These are phyloP conservation scores for Aspergillus egyptiacus DNA, from an alignment of 495 filamentous ascomycete genomes.

Conservation along the genomic window DNA sequence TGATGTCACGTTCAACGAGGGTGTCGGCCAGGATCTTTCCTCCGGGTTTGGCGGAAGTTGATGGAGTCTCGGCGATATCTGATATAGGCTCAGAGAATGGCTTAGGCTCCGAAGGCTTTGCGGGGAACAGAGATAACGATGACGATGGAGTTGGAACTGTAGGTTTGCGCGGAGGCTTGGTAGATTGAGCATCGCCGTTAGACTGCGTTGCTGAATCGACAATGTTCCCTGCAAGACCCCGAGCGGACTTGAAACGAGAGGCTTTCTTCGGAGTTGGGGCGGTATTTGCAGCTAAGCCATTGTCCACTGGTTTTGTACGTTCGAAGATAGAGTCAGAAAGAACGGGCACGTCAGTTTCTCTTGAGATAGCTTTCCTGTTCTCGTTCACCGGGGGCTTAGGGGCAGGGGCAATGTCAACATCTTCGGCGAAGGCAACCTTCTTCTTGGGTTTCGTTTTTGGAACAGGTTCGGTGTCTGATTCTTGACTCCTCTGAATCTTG, in stretches of 20 bases:
- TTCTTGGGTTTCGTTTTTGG: slow-evolving; percentile 44
- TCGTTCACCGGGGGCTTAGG: slow-evolving; percentile 22
- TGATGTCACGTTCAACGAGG: slow-evolving; percentile 56
- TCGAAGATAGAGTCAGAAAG: slow-evolving; percentile 46
- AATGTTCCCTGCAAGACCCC: slow-evolving; percentile 12
- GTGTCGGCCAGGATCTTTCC: slow-evolving; percentile 51
- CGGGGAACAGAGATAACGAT: slow-evolving; percentile 35
- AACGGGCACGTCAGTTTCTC: slow-evolving; percentile 29
- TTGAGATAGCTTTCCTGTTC: slow-evolving; percentile 32
- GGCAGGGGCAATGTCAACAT: slow-evolving; percentile 63
- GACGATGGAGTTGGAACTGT: slow-evolving; percentile 21
- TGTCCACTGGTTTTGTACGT: slow-evolving; percentile 24
- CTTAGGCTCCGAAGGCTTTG: slow-evolving; percentile 38
- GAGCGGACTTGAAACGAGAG: slow-evolving; percentile 40
- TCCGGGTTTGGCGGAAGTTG: slow-evolving; percentile 35
- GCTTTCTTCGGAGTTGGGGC: slow-evolving; percentile 37
- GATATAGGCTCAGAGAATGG: slow-evolving; percentile 42
- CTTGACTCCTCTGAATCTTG: slow-evolving; percentile 12
- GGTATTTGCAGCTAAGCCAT: slow-evolving; percentile 12
- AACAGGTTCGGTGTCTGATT: slow-evolving; percentile 4
- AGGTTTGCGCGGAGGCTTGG: slow-evolving; percentile 14
- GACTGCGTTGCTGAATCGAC: slow-evolving; percentile 9
- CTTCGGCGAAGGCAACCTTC: slow-evolving; percentile 75
- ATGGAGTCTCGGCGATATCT: slow-evolving; percentile 24
- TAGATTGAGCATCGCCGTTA: slow-evolving; percentile 8